phyloP scores from a whole-genome alignment of 768 basidiomycete species.

The Russula compacta region DNA sequence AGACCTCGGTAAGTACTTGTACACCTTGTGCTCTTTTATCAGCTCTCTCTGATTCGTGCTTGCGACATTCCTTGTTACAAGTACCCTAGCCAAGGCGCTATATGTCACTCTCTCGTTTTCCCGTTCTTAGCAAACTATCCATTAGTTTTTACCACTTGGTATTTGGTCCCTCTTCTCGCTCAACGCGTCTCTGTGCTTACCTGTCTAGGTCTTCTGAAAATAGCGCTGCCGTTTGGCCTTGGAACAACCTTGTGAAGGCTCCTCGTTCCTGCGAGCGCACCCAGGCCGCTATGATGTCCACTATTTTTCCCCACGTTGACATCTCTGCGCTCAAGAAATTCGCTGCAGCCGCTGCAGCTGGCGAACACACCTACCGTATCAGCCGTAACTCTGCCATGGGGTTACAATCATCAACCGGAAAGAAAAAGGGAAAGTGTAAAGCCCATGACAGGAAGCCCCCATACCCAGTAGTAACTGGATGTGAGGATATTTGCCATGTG shows the following conservation, averaged over 20 bases:
- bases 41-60: neutral
- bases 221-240: neutral
- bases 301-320: slow-evolving; percentile 26
- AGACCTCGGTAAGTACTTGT: neutral
- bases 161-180: neutral
- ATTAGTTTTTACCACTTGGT: neutral
- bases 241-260: neutral
- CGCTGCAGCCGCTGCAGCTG: slow-evolving; percentile 22
- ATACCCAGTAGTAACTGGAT: slow-evolving; percentile 21
- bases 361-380: slow-evolving; percentile 20
- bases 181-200: neutral
- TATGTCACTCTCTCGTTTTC: slow-evolving; percentile 1
- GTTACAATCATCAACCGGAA: neutral
- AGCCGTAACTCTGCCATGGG: slow-evolving; percentile 10
- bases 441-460: slow-evolving; percentile 7
- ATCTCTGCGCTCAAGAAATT: slow-evolving; percentile 24
- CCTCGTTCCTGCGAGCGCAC: neutral
- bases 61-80: neutral
- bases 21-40: neutral
- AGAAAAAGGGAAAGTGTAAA: slow-evolving; percentile 12
- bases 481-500: slow-evolving; percentile 24
- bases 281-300: slow-evolving; percentile 8
- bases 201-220: neutral
- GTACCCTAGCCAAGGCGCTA: neutral
- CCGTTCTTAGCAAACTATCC: neutral